These are phyloP conservation scores for Xylariaceae sp. DNA, from an alignment of 2,329 filamentous ascomycete genomes.

Conservation along the genomic window DNA sequence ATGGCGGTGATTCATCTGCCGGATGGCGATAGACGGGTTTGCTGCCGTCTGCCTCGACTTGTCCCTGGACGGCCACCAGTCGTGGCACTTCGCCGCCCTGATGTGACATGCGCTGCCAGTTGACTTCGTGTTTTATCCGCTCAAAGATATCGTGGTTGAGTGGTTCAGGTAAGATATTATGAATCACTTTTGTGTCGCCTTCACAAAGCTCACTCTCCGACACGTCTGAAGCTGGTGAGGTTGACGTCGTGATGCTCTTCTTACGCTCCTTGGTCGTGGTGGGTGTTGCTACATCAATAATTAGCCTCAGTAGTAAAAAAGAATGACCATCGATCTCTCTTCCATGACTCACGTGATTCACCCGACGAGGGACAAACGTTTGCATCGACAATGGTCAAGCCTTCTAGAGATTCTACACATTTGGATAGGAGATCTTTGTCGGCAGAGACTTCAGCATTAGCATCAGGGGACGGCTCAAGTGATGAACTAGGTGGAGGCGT, in stretches of 20 bases:
- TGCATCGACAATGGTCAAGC: constrained; percentile 12
- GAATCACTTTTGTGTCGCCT: constrained; percentile 71
- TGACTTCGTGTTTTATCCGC: constrained; percentile 65
- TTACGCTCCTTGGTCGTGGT: not conserved
- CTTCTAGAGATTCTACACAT: constrained; percentile 17
- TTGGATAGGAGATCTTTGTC: constrained; percentile 17
- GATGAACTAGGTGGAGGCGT: constrained; percentile 2
- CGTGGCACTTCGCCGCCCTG: constrained; percentile 87
- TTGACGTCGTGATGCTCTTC: constrained; percentile 15
- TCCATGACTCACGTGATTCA: constrained; percentile 8
- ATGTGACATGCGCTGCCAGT: constrained; percentile 90
- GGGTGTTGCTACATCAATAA: not conserved
- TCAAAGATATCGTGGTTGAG: constrained; percentile 61
- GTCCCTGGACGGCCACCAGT: constrained; percentile 83
- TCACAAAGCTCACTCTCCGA: constrained; percentile 59
- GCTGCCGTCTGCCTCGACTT: constrained; percentile 60
- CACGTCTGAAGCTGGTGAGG: constrained; percentile 4
- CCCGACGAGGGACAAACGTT: constrained; percentile 11
- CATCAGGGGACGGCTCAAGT: not conserved
- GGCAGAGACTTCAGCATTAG: constrained; percentile 2
- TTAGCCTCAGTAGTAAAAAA: constrained; percentile 12
- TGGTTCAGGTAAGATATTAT: constrained; percentile 58
- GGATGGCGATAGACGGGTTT: constrained; percentile 94
- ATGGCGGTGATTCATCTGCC: constrained; percentile 75
- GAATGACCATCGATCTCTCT: constrained; percentile 1